phyloP scores from a whole-genome alignment of 1,284 basidiomycete species.

The Ceratobasidium sp. region DNA sequence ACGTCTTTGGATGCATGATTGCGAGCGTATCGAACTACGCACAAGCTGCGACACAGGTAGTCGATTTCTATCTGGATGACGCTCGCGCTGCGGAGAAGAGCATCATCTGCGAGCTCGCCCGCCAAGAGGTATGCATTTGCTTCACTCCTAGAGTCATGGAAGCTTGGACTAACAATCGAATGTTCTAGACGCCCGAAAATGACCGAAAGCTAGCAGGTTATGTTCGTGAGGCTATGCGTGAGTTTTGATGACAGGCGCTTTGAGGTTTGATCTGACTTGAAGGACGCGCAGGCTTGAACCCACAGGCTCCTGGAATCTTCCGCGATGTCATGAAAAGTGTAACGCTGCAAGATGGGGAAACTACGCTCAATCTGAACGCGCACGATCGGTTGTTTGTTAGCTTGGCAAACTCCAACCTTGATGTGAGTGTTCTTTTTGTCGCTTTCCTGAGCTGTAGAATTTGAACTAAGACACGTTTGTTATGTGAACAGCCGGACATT shows the following conservation, averaged over 20 bases:
- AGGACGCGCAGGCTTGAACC: slow-evolving; percentile 47
- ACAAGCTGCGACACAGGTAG: slow-evolving; percentile 41
- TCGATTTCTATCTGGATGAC: slow-evolving; percentile 46
- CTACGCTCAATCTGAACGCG: slow-evolving; percentile 48
- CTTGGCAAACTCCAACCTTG: slow-evolving; percentile 44
- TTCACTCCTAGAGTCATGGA: neutral
- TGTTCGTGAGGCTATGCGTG: slow-evolving; percentile 65
- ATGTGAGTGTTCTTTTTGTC: slow-evolving; percentile 41
- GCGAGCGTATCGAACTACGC: slow-evolving; percentile 42
- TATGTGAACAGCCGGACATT: slow-evolving; percentile 51
- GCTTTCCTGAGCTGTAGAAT: too few species aligned
- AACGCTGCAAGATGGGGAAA: slow-evolving; percentile 49
- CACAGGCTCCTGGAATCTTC: slow-evolving; percentile 54
- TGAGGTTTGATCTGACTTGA: neutral
- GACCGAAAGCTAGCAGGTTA: slow-evolving; percentile 57
- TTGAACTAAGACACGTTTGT: neutral
- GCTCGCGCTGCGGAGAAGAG: slow-evolving; percentile 36
- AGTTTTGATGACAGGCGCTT: slow-evolving; percentile 48
- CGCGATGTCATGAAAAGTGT: slow-evolving; percentile 54
- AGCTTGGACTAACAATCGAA: slow-evolving; percentile 2
- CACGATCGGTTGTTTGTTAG: slow-evolving; percentile 45
- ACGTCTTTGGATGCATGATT: slow-evolving; percentile 44
- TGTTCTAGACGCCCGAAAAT: slow-evolving; percentile 41
- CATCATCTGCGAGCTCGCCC: slow-evolving; percentile 39
- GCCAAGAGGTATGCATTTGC: slow-evolving; percentile 3